Evolutionary conservation across 306 rosid genomes (phyloP).

Genomic region (Medicago arabica): DNA sequence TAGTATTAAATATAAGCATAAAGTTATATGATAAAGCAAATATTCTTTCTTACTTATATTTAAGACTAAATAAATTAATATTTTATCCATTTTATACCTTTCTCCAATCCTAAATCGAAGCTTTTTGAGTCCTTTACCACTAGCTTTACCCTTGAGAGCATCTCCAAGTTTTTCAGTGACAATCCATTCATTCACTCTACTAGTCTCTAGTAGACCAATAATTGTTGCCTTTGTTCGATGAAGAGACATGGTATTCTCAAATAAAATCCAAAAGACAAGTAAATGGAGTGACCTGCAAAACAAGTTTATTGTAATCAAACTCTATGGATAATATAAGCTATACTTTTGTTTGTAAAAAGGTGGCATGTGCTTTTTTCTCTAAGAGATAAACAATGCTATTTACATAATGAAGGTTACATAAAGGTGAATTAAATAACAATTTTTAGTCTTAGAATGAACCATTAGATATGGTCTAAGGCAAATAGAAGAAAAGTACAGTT

Average conservation of each 20-base stretch:
- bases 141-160: conserved; percentile 59
- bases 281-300: conserved; percentile 71
- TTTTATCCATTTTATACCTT: conserved; percentile 53
- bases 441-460: too few species aligned
- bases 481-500: neutral
- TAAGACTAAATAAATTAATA: neutral
- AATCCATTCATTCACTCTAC: conserved; percentile 85
- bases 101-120: conserved; percentile 65
- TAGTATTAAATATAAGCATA: neutral
- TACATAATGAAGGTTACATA: too few species aligned
- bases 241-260: conserved; percentile 88
- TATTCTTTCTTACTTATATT: neutral
- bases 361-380: too few species aligned
- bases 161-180: conserved; percentile 92
- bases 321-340: too few species aligned
- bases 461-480: too few species aligned
- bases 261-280: conserved; percentile 79
- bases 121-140: conserved; percentile 53
- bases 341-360: neutral
- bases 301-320: neutral
- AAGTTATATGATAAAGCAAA: neutral
- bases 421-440: too few species aligned
- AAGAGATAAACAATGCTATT: too few species aligned
- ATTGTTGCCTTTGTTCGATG: conserved; percentile 89
- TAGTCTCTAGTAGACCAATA: conserved; percentile 74